Evolutionary conservation across 1,284 basidiomycete species (phyloP), one percentile per base, ranked within the genome.

Genomic region (Pascua sp.): DNA sequence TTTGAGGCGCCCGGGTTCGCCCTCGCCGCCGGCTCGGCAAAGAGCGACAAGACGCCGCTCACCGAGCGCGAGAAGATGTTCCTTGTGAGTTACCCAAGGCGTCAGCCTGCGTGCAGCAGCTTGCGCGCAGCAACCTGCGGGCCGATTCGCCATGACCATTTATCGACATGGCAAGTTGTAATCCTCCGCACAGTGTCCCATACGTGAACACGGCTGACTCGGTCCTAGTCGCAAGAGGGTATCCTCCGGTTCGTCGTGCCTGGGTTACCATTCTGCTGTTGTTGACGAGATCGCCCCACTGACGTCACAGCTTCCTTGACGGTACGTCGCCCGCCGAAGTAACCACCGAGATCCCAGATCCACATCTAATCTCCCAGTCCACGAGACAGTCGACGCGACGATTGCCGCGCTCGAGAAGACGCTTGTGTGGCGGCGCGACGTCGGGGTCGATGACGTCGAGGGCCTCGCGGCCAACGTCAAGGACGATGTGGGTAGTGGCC

Each of bases 11-110:
- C 49, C 5, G 62, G 47, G 17, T 67, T 55, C 53, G 46, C 45
- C 16, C 49, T 72, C 42, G 64, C 67, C 5, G 42, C 57, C 32
- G 58, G 53, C 5, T 59, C 63, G 43, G 45, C 24, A n/a, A 50
- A 37, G 7, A 52, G 55, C 36, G 66, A 65, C 49, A 60, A 46
- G 24, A 38, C 51, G 4, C 43, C 46, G 13, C 47, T 73, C 47
- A 59, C 44, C 8, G 67, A 72, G 53, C 57, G 67, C 46, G 71
- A 73, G 60, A 67, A 70, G 67, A 73, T 73, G 67, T 72, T 65
- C 47, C 58, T 73, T 50, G 71, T 73, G 55, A 53, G 70, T 47
- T 2, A 5, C 10, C 12, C 1, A 3, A 32, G 24, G 24, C 4
- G 24, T 7, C 24, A 32, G 24, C 24, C 24, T 32, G 24, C 24